These are phyloP conservation scores for Colletotrichum eremochloae DNA, from an alignment of 2,329 filamentous ascomycete genomes.

Conservation along the genomic window DNA sequence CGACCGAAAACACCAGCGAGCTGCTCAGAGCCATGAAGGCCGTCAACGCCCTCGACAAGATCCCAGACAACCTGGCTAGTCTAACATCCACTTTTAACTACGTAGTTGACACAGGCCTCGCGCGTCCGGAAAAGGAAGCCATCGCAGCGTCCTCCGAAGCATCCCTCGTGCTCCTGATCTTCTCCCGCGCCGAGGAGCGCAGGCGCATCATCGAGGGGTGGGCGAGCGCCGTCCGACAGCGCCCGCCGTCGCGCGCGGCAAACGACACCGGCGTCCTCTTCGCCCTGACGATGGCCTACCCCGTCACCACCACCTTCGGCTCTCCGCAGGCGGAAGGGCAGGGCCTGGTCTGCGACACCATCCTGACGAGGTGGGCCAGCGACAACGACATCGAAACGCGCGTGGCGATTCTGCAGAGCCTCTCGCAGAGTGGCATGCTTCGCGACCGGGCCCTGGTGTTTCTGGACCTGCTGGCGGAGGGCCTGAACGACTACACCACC, in stretches of 20 bases:
- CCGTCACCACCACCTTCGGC: slow-evolving; percentile 47
- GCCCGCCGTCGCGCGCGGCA: slow-evolving; percentile 51
- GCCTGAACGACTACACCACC: slow-evolving; percentile 90
- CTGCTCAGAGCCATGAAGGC: slow-evolving; percentile 24
- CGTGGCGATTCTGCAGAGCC: slow-evolving; percentile 67
- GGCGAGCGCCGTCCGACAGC: slow-evolving; percentile 58
- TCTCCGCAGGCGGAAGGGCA: slow-evolving; percentile 44
- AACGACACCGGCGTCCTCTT: slow-evolving; percentile 66
- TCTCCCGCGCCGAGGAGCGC: slow-evolving; percentile 56
- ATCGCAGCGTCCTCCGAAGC: slow-evolving; percentile 64
- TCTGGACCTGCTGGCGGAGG: slow-evolving; percentile 63
- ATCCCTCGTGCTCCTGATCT: slow-evolving; percentile 62
- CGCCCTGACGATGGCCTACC: slow-evolving; percentile 65
- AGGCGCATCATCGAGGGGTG: slow-evolving; percentile 59
- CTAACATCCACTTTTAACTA: slow-evolving; percentile 48
- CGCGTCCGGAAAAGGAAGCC: slow-evolving; percentile 64
- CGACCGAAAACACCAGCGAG: slow-evolving; percentile 27
- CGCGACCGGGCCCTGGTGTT: slow-evolving; percentile 57
- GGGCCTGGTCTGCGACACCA: slow-evolving; percentile 56
- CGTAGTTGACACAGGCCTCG: slow-evolving; percentile 61
- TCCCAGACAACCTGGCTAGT: slow-evolving; percentile 40
- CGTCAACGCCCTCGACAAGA: slow-evolving; percentile 28
- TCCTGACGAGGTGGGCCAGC: slow-evolving; percentile 66
- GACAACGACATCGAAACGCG: slow-evolving; percentile 66
- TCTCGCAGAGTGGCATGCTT: slow-evolving; percentile 63